phyloP scores from a whole-genome alignment of 2,329 filamentous ascomycete genomes.

The Zarea fungicola region DNA sequence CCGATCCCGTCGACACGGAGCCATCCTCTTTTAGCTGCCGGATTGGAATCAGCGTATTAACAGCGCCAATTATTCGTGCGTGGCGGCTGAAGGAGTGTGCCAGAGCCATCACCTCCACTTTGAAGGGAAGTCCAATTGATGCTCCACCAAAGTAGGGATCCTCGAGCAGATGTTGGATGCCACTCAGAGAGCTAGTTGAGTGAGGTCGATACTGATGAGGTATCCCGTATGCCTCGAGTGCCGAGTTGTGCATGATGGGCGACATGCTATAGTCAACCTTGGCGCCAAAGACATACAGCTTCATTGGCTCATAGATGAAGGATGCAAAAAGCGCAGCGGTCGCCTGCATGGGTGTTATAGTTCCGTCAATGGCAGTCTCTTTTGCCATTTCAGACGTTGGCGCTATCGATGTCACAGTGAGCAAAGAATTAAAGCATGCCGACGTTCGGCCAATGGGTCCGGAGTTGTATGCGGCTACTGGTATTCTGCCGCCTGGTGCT shows the following conservation, averaged over 20 bases:
- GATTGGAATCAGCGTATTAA: constrained; percentile 71
- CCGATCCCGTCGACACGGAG: constrained; percentile 49
- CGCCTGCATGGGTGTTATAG: constrained; percentile 56
- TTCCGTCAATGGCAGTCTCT: constrained; percentile 16
- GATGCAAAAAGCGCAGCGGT: constrained; percentile 61
- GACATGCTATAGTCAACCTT: constrained; percentile 68
- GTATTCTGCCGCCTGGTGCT: constrained; percentile 37
- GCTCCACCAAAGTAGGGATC: constrained; percentile 67
- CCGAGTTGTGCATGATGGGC: constrained; percentile 71
- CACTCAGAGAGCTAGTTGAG: constrained; percentile 57
- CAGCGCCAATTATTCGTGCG: constrained; percentile 68
- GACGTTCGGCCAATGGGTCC: constrained; percentile 59
- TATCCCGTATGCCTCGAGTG: constrained; percentile 62
- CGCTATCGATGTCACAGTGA: constrained; percentile 42
- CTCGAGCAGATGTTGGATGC: constrained; percentile 58
- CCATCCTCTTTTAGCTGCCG: constrained; percentile 54
- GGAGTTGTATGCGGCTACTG: constrained; percentile 61
- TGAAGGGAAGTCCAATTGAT: constrained; percentile 68
- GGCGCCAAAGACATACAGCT: constrained; percentile 69
- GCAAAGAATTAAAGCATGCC: constrained; percentile 55
- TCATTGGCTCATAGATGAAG: constrained; percentile 63
- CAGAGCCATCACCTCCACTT: constrained; percentile 64
- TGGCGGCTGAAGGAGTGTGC: constrained; percentile 67
- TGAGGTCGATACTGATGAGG: constrained; percentile 62
- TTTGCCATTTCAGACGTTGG: constrained; percentile 21